phyloP scores from a whole-genome alignment of 768 basidiomycete genomes.

The Podaxis sp. region DNA sequence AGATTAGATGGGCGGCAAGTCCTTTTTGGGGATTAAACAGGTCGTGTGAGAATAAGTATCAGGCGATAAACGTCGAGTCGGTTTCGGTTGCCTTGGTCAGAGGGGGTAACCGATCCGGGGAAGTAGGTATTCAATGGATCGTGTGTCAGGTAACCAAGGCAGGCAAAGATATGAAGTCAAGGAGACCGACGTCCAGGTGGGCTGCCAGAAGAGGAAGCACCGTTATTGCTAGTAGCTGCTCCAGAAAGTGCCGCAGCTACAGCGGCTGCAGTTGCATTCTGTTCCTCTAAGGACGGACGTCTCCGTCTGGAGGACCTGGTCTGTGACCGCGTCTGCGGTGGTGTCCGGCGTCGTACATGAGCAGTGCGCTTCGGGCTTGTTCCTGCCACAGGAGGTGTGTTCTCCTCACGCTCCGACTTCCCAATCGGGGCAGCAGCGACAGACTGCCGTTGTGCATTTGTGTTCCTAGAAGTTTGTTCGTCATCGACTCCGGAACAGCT shows the following conservation, averaged over 20 bases:
- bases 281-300: not conserved
- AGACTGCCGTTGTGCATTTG: not conserved
- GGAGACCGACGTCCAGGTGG: not conserved
- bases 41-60: no score
- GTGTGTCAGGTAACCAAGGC: not conserved
- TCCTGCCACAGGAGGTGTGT: not conserved
- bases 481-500: not conserved
- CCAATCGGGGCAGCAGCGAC: no score
- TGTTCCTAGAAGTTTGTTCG: not conserved
- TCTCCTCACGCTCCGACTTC: not conserved
- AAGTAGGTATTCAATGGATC: no score
- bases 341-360: not conserved
- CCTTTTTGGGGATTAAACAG: no score
- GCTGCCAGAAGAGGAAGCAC: not conserved
- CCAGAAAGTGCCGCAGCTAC: constrained; percentile 8
- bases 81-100: no score
- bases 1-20: no score
- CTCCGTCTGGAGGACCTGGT: not conserved
- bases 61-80: no score
- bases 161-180: not conserved
- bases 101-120: no score
- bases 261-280: constrained; percentile 12
- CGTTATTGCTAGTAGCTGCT: not conserved
- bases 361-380: not conserved
- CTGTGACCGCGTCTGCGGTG: not conserved